Evolutionary conservation across 371 early-diverging fungal genomes (phyloP).

Genomic region (Mortierella sp.): DNA sequence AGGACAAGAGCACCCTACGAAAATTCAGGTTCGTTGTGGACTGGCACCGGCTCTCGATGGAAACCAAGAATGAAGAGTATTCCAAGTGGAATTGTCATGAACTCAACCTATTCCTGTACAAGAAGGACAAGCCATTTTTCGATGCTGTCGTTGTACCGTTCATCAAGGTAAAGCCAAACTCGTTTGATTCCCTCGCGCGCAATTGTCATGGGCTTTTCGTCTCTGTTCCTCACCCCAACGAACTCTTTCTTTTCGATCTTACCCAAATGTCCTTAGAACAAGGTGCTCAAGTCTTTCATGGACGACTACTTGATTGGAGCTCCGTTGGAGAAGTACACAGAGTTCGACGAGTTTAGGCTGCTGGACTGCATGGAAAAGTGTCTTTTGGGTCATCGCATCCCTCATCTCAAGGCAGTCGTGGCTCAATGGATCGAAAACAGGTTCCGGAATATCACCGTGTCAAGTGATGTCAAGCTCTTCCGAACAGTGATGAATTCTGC

Average conservation of each 20-base stretch:
- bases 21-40: slow-evolving; percentile 42
- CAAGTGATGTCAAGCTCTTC: slow-evolving; percentile 35
- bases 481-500: slow-evolving; percentile 38
- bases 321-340: slow-evolving; percentile 50
- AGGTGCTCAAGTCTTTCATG: slow-evolving; percentile 62
- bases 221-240: no score
- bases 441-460: slow-evolving; percentile 20
- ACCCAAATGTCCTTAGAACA: slow-evolving; percentile 46
- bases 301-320: slow-evolving; percentile 60
- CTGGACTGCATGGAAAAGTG: slow-evolving; percentile 59
- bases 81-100: slow-evolving; percentile 63
- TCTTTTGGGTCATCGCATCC: slow-evolving; percentile 57
- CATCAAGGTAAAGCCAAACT: slow-evolving; percentile 55
- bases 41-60: slow-evolving; percentile 30
- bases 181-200: neutral
- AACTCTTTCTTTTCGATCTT: neutral
- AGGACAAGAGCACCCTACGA: slow-evolving; percentile 21
- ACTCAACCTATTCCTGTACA: slow-evolving; percentile 66
- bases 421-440: slow-evolving; percentile 49
- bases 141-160: slow-evolving; percentile 55
- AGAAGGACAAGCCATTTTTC: slow-evolving; percentile 61
- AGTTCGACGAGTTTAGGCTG: slow-evolving; percentile 49
- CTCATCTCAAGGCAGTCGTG: slow-evolving; percentile 44
- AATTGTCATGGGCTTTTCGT: no score
- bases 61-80: slow-evolving; percentile 56